Evolutionary conservation across 225 moss, liverwort and hornwort species (phyloP).

Genomic region (Ulota crispa): DNA sequence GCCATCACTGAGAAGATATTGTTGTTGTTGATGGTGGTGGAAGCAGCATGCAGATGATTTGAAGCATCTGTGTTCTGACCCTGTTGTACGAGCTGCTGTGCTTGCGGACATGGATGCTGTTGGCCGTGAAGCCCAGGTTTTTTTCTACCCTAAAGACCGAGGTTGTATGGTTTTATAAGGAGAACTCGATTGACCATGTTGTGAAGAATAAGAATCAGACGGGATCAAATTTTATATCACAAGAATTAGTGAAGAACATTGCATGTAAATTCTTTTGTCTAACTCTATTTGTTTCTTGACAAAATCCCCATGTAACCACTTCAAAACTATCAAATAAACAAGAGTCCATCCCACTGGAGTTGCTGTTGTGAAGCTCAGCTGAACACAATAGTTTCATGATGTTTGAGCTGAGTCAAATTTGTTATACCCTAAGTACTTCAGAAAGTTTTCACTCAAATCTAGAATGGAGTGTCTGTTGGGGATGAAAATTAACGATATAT

Average conservation of each 20-base stretch:
- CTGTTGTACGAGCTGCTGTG: slow-evolving; percentile 74
- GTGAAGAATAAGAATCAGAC: too few relatives aligned
- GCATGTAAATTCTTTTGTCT: background rate
- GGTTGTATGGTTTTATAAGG: background rate
- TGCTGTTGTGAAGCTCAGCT: background rate
- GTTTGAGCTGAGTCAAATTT: background rate
- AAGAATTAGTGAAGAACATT: background rate
- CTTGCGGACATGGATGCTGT: slow-evolving; percentile 89
- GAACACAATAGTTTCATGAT: background rate
- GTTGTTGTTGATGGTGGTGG: slow-evolving; percentile 28
- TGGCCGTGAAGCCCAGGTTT: slow-evolving; percentile 69
- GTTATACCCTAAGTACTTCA: background rate
- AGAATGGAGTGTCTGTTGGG: slow-evolving; percentile 1
- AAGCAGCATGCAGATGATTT: slow-evolving; percentile 72
- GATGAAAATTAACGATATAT: background rate
- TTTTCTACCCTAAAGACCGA: background rate
- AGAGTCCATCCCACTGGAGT: background rate
- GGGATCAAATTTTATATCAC: background rate
- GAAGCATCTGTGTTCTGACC: slow-evolving; percentile 71
- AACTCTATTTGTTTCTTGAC: too few relatives aligned
- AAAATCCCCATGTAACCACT: background rate
- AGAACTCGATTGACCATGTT: background rate
- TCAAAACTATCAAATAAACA: background rate
- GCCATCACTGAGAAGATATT: slow-evolving; percentile 18
- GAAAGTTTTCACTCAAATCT: background rate